Evolutionary conservation across 495 filamentous ascomycete species (phyloP).

Genomic region (Talaromyces proteolyticus): DNA sequence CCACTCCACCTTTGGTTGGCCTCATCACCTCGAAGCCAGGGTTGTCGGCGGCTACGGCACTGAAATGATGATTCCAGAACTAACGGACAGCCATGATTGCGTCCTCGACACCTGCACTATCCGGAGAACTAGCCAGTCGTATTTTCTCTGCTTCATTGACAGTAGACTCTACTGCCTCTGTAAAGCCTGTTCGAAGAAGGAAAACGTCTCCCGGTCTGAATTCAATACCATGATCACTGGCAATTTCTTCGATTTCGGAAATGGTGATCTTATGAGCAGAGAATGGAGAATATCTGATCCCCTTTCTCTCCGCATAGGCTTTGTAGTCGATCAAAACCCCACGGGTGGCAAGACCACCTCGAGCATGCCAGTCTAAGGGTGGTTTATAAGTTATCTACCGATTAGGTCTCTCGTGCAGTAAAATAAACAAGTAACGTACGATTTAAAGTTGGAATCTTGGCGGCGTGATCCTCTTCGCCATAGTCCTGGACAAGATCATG

Average conservation of each 20-base stretch:
- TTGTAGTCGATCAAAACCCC: slow-evolving; percentile 43
- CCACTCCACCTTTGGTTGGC: slow-evolving; percentile 11
- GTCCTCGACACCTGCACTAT: slow-evolving; percentile 21
- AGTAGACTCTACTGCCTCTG: slow-evolving; percentile 24
- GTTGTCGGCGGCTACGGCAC: slow-evolving; percentile 25
- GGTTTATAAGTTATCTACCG: no score
- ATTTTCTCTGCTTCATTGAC: slow-evolving; percentile 23
- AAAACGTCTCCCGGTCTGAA: slow-evolving; percentile 37
- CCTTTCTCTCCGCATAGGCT: slow-evolving; percentile 26
- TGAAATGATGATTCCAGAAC: slow-evolving; percentile 26
- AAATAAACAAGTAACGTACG: no score
- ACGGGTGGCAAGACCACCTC: slow-evolving; percentile 35
- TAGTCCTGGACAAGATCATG: slow-evolving; percentile 3
- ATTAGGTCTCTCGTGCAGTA: no score
- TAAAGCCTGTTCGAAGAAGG: slow-evolving; percentile 39
- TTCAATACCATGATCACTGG: slow-evolving; percentile 20
- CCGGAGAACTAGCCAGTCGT: no score
- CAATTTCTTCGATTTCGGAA: slow-evolving; percentile 23
- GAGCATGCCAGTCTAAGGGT: slow-evolving; percentile 26
- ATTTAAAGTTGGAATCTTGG: no score
- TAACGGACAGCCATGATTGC: slow-evolving; percentile 20
- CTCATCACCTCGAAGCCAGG: slow-evolving; percentile 21
- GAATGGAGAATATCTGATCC: slow-evolving; percentile 28
- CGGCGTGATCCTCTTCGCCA: background rate
- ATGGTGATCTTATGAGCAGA: slow-evolving; percentile 22